Evolutionary conservation across 352 stramenopile genomes (phyloP), one percentile per base, ranked within the genome.

Genomic region (Pythium myriotylum): DNA sequence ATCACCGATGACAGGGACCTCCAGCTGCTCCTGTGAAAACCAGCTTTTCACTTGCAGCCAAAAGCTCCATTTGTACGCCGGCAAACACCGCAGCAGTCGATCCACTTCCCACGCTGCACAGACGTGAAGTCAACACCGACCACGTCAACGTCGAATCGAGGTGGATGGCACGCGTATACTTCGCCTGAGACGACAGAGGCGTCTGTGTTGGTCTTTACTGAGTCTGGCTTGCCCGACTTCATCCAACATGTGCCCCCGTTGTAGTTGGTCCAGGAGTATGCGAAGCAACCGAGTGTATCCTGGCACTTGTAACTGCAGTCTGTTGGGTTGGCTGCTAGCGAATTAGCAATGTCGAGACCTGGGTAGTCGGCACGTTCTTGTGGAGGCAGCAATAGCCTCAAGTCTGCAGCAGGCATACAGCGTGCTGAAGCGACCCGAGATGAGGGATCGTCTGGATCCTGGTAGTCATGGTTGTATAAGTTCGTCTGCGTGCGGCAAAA

Each of bases 191-290:
- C 27, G 16, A 59, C 52, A 0, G 52, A 51, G 2, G 39, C 52
- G 10, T 59, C 52, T 16, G 4, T 22, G 1, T 24, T 1, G 2
- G 8, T 7, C 10, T 17, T n/a, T 3, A 46, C 16, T 3, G 23
- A 29, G 20, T 58, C 51, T 4, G 51, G 51, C 13, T 33, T 32
- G 32, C 19, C 26, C 16, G 48, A 16, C 23, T 58, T 40, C 51
- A 58, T 48, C 66, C 71, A 89, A 51, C 79, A 87, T 14, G 74
- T 84, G 8, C 79, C 79, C 5, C 68, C 62, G 40, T 79, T 81
- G 66, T 68, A 72, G 59, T 73, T 73, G 19, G 43, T 83, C 80
- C 79, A 89, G 0, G 76, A 55, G 49, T 59, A 69, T 9, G 61
- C 61, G 16, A 46, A 22, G 29, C 64, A 68, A 1, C 19, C 43